Conservation (phyloP, 129 eudicot genomes). For the Saposhnikovia divaricata region DNA sequence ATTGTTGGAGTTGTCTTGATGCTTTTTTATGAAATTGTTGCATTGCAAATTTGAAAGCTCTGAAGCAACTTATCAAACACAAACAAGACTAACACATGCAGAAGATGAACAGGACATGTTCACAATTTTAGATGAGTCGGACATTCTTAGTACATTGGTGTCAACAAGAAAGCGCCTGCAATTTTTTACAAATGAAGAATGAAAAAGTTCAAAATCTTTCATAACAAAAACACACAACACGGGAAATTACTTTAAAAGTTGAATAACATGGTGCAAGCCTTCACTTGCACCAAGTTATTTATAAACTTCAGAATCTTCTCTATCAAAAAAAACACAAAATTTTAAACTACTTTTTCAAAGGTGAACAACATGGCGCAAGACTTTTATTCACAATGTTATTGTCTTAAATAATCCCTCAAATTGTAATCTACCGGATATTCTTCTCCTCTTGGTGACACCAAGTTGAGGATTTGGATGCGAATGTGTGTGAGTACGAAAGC, state of each 20-base stretch:
- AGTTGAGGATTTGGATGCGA: too few relatives aligned
- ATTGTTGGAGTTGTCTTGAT: neutral
- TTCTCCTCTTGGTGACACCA: too few relatives aligned
- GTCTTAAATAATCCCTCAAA: too few relatives aligned
- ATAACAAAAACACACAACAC: neutral
- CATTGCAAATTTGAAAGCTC: neutral
- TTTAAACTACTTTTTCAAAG: neutral
- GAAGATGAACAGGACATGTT: neutral
- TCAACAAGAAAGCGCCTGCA: neutral
- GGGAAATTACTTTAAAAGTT: neutral
- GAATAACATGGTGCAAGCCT: neutral
- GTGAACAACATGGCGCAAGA: neutral
- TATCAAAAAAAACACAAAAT: too few relatives aligned
- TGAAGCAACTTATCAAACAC: neutral
- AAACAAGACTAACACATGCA: neutral
- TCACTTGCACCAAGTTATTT: too few relatives aligned
- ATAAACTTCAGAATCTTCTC: too few relatives aligned
- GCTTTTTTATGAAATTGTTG: neutral
- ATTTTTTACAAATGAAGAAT: neutral
- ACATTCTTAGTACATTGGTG: neutral
- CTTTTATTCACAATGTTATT: neutral
- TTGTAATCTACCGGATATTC: too few relatives aligned
- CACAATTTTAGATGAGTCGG: neutral
- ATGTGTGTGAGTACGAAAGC: too few relatives aligned
- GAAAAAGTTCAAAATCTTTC: neutral